Base-by-base conservation (phyloP, 2,329 filamentous ascomycete genomes). In the Ceratocystis papillata region DNA sequence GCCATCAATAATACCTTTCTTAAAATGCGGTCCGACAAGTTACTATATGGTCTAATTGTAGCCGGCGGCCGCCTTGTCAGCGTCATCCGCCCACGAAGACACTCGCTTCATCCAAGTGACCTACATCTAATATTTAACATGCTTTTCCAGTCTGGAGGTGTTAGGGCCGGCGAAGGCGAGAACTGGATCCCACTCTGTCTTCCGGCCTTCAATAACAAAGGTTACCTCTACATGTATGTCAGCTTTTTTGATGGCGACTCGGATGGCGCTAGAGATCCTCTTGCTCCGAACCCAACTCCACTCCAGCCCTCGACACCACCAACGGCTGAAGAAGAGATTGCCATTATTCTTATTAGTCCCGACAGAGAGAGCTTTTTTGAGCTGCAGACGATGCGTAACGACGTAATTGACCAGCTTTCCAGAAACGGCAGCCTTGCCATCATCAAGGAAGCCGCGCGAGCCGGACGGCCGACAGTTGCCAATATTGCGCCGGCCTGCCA, bases 181-280 rank as follows among this genome's bases (percentile, higher is more conserved):
- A 96, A 93, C 72, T 99, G 94, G 94, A 93, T 97, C 61, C 94
- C 94, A 0, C 81, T 99, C 5, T 99, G 94, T 72, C 81, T 99
- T 2, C 95, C 94, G 0, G 93, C 92, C 4, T 99, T 99, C 78
- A 99, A 99, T 77, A 97, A 90, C 74, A 89, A 87, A 63, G 95
- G 94, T 30, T 99, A 96, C 73, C 81, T 99, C 1, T 96, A 99
- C 78, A 97, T 99, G 91, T 99, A 97, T 73, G 94, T 99, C 73
- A 96, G 90, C 78, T 99, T 97, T 74, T 83, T 99, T 69, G 86
- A 90, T 70, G 79, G 83, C 46, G 78, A 2, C 65, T 80, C 55
- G 75, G 63, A 62, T 20, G 22, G 59, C 12, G 20, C 17, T 8
- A 15, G 37, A 30, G 62, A 44, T n/a, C 62, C 28, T 1, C n/a